Percentiles rank a stretch among this genome's conserved stretches.
These are phyloP conservation scores for Globisporangium uncinulatum DNA, from an alignment of 352 stramenopile species.

Conservation along the genomic window DNA sequence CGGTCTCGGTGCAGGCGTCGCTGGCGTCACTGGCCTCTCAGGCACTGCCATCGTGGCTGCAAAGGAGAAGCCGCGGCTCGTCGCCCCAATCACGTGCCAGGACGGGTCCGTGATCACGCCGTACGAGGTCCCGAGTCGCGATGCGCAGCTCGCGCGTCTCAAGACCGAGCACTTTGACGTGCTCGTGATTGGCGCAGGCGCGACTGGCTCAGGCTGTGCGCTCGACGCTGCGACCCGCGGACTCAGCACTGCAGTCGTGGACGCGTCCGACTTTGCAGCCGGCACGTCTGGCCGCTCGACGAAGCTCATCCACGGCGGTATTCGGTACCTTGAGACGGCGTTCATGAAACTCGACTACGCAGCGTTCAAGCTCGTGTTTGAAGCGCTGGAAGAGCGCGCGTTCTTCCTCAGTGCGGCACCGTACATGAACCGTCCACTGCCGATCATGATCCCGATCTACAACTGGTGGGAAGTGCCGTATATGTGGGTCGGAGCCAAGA, in stretches of 20 bases:
- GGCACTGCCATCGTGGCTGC: conserved; percentile 58
- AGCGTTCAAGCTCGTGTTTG: conserved; percentile 88
- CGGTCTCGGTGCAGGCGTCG: conserved; percentile 40
- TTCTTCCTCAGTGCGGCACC: conserved; percentile 92
- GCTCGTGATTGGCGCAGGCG: conserved; percentile 91
- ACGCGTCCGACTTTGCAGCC: conserved; percentile 89
- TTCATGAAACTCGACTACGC: conserved; percentile 91
- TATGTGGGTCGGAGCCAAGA: conserved; percentile 91
- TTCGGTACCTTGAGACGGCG: conserved; percentile 94
- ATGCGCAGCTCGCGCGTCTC: conserved; percentile 68
- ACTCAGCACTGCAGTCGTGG: conserved; percentile 91
- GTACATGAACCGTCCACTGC: conserved; percentile 93
- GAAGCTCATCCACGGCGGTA: conserved; percentile 95
- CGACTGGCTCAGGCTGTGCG: conserved; percentile 88
- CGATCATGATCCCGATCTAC: conserved; percentile 96
- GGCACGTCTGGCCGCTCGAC: conserved; percentile 92
- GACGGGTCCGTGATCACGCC: conserved; percentile 80
- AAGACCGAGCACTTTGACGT: conserved; percentile 91
- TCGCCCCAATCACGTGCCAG: conserved; percentile 77
- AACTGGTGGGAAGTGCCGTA: conserved; percentile 94
- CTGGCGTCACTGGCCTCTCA: conserved; percentile 47
- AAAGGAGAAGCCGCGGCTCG: conserved; percentile 66
- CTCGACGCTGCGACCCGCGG: conserved; percentile 90
- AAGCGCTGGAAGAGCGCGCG: conserved; percentile 90
- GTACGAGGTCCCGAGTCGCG: conserved; percentile 73